Percentiles rank a stretch among this genome's conserved stretches.
Conservation (phyloP, 345 rosid genomes). For the Populus ilicifolia region DNA sequence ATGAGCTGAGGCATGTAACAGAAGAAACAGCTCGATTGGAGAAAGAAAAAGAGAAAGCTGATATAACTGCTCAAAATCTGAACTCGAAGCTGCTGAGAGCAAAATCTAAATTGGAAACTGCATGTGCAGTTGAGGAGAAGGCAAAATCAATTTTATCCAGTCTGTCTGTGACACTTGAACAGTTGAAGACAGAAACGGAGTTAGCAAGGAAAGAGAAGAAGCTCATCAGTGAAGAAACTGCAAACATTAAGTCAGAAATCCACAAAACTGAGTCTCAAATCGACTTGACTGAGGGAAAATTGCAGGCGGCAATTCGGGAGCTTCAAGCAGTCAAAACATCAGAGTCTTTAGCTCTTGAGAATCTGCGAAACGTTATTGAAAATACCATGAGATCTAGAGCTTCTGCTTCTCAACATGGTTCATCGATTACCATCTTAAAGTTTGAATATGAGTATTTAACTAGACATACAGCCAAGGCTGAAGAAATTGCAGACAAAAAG, state of each 20-base stretch:
- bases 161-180: slow-evolving; percentile 51
- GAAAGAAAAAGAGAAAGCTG: slow-evolving; percentile 45
- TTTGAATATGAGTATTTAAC: slow-evolving; percentile 78
- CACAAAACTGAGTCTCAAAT: slow-evolving; percentile 47
- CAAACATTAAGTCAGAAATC: slow-evolving; percentile 39
- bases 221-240: slow-evolving; percentile 44
- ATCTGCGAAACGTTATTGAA: slow-evolving; percentile 45
- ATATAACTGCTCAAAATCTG: slow-evolving; percentile 45
- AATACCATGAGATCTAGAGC: slow-evolving; percentile 46
- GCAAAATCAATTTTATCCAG: slow-evolving; percentile 44
- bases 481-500: slow-evolving; percentile 81
- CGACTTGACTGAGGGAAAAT: slow-evolving; percentile 48
- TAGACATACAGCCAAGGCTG: slow-evolving; percentile 55
- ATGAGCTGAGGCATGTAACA: slow-evolving; percentile 45
- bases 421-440: slow-evolving; percentile 58
- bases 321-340: slow-evolving; percentile 51
- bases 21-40: slow-evolving; percentile 47
- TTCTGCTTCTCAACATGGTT: slow-evolving; percentile 32
- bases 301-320: slow-evolving; percentile 55
- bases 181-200: slow-evolving; percentile 54
- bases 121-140: slow-evolving; percentile 49
- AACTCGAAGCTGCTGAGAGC: slow-evolving; percentile 72
- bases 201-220: slow-evolving; percentile 56
- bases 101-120: slow-evolving; percentile 56
- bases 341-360: slow-evolving; percentile 58